Evolutionary conservation across 805 yeast species (phyloP).

Genomic region (Kodamaea neixiangensis): DNA sequence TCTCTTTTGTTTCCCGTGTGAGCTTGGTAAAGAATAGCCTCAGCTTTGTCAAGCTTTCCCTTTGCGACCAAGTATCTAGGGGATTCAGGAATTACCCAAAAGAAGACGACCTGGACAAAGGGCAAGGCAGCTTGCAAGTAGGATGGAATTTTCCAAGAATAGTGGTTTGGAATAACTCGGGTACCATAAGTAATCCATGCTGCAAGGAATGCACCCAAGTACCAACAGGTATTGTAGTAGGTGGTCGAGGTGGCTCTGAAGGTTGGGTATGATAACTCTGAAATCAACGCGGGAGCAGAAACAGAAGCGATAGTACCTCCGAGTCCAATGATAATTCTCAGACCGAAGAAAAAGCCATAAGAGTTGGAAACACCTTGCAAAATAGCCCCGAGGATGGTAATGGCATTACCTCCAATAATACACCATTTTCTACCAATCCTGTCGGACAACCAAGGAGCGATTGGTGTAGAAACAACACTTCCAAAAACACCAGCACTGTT

Average conservation of each 20-base stretch:
- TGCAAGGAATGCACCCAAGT: constrained; percentile 53
- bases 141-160: constrained; percentile 59
- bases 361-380: constrained; percentile 38
- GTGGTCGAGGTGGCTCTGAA: constrained; percentile 30
- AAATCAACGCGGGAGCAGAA: constrained; percentile 48
- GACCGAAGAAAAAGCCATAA: constrained; percentile 40
- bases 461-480: constrained; percentile 27
- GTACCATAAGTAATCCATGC: constrained; percentile 55
- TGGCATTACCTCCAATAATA: constrained; percentile 24
- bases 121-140: constrained; percentile 54
- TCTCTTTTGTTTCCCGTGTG: constrained; percentile 43
- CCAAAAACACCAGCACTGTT: constrained; percentile 35
- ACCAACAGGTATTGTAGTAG: constrained; percentile 54
- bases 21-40: constrained; percentile 32
- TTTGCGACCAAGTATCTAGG: constrained; percentile 31
- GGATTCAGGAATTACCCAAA: constrained; percentile 44
- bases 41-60: constrained; percentile 27
- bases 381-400: constrained; percentile 35
- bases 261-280: constrained; percentile 52
- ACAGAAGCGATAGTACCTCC: constrained; percentile 46
- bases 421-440: constrained; percentile 41
- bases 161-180: constrained; percentile 27
- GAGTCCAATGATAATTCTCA: constrained; percentile 51
- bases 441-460: constrained; percentile 36
- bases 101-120: constrained; percentile 35